phyloP scores from a whole-genome alignment of 352 stramenopile genomes.

The Pythium pyrilobum region DNA sequence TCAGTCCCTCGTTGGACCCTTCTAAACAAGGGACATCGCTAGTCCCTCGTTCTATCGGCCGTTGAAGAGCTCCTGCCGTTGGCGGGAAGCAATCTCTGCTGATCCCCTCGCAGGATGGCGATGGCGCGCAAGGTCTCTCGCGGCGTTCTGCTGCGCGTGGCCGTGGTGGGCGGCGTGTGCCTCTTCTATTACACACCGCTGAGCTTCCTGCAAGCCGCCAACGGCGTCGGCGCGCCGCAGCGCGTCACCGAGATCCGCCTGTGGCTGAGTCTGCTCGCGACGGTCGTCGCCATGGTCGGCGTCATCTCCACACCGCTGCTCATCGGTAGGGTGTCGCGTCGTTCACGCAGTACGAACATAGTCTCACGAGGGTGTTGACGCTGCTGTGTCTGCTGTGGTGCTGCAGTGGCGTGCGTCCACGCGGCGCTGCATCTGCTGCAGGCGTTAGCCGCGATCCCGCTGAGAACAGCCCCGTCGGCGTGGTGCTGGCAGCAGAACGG shows the following conservation, averaged over 20 bases:
- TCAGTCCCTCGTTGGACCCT: too few relatives aligned
- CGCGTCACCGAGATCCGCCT: constrained; percentile 11
- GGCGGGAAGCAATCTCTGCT: background rate
- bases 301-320: constrained; percentile 20
- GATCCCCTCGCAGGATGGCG: background rate
- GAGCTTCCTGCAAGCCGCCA: background rate
- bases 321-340: constrained; percentile 13
- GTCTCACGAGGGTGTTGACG: background rate
- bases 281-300: constrained; percentile 15
- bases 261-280: constrained; percentile 13
- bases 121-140: constrained; percentile 8
- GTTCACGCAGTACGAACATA: too few relatives aligned
- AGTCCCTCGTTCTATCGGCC: too few relatives aligned
- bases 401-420: constrained; percentile 15
- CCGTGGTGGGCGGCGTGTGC: constrained; percentile 5
- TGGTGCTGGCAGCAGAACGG: constrained; percentile 8
- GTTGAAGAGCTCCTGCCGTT: background rate
- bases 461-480: background rate
- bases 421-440: constrained; percentile 15
- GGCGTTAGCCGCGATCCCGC: background rate
- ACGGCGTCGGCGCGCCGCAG: background rate
- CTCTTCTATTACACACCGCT: constrained; percentile 13
- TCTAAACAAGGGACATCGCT: too few relatives aligned
- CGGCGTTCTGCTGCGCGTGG: constrained; percentile 14
- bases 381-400: background rate